Evolutionary conservation across 148 eudicot species (phyloP).

Genomic region (Bassia scoparia): DNA sequence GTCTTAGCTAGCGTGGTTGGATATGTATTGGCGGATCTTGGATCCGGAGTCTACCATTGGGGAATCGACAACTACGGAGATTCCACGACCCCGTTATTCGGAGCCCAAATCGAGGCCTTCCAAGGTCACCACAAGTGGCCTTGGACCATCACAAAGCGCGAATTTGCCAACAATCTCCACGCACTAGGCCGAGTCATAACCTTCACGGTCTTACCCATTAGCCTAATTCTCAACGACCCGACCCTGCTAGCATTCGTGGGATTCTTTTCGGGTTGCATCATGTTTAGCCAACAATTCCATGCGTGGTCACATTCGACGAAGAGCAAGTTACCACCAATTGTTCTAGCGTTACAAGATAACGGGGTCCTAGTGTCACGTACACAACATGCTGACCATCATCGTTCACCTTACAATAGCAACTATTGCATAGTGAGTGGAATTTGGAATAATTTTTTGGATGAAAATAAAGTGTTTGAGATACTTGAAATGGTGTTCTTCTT

Average conservation of each 20-base stretch:
- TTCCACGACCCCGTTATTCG: conserved; percentile 59
- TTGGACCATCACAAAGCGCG: conserved; percentile 68
- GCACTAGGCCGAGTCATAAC: conserved; percentile 51
- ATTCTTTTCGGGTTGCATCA: conserved; percentile 58
- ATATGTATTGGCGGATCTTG: conserved; percentile 76
- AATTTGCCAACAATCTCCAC: conserved; percentile 76
- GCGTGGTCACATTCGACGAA: conserved; percentile 86
- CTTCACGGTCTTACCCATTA: conserved; percentile 46
- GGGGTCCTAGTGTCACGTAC: conserved; percentile 64
- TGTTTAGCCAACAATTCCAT: conserved; percentile 94
- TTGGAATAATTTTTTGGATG: conserved; percentile 71
- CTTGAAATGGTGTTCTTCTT: conserved; percentile 75
- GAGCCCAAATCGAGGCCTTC: conserved; percentile 73
- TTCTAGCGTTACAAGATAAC: conserved; percentile 58
- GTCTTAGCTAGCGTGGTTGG: conserved; percentile 51
- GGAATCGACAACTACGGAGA: conserved; percentile 79
- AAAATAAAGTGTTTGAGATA: conserved; percentile 51
- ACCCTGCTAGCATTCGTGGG: conserved; percentile 49
- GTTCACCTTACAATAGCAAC: conserved; percentile 61
- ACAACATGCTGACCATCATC: conserved; percentile 73
- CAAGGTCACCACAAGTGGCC: conserved; percentile 91
- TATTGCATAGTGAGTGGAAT: conserved; percentile 92
- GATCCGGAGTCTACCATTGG: conserved; percentile 92
- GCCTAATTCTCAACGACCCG: conserved; percentile 35
- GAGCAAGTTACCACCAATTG: conserved; percentile 59